Base-by-base conservation (phyloP, 495 filamentous ascomycete genomes). In the Podospora pseudoanserina region DNA sequence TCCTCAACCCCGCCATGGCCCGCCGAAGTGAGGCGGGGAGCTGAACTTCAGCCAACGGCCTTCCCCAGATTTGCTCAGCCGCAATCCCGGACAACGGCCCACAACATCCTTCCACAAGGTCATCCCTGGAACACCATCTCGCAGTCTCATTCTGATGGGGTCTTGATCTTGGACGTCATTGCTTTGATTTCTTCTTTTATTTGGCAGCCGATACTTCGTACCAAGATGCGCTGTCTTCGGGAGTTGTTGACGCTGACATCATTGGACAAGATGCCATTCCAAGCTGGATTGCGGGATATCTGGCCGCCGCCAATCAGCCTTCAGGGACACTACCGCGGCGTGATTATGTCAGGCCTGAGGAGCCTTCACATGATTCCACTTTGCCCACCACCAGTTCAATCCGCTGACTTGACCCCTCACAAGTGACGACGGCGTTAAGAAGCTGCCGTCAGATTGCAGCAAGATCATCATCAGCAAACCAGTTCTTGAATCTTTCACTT, bases 1-100 rank as follows among this genome's bases (percentile, higher is more conserved):
- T 7, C n/a, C 28, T 39, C 18, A 63, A 63, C 60, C 26, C 49
- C 28, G 28, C 30, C 16, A 26, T 56, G 4, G 19, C 19, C 39
- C 39, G 3, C 49, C 18, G 16, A 58, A 7, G n/a, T 19, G 44
- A 39, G 30, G 30, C 30, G 32, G 18, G 27, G 20, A 64, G 62
- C 62, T 27, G 30, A 64, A 49, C 27, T n/a, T 28, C 44, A 54
- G 63, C 63, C 63, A 65, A 65, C 34, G 63, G 49, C 49, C 39
- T 65, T 65, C 63, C 63, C 63, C 63, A 65, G 34, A 65, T 23
- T 56, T 64, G n/a, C 55, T 58, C 55, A 58, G n/a, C 55, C 23
- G 55, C 55, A 58, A 58, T 26, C 55, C 55, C 55, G n/a, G 55
- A 20, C 55, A 58, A 23, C 55, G n/a, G 18, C 5, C 55, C n/a